phyloP scores from a whole-genome alignment of 345 rosid species.

The Rhizophora mangle region DNA sequence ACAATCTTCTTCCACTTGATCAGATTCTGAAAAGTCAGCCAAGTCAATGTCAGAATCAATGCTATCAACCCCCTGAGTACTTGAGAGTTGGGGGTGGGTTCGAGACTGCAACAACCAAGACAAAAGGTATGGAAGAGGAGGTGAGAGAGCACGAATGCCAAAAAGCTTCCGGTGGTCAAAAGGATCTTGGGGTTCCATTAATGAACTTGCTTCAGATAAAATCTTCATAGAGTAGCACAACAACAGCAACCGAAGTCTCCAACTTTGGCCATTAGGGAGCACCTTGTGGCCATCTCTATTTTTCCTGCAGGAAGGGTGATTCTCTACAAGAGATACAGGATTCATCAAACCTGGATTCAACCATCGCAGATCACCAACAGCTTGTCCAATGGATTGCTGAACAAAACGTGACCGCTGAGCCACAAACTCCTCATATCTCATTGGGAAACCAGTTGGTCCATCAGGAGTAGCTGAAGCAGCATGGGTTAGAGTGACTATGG shows the following conservation, averaged over 20 bases:
- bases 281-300: conserved; percentile 85
- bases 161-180: conserved; percentile 76
- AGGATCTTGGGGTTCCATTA: conserved; percentile 75
- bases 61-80: conserved; percentile 77
- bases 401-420: conserved; percentile 91
- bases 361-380: conserved; percentile 82
- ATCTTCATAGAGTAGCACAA: conserved; percentile 81
- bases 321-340: conserved; percentile 91
- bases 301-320: conserved; percentile 80
- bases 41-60: conserved; percentile 78
- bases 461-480: conserved; percentile 98
- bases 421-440: conserved; percentile 84
- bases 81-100: conserved; percentile 67
- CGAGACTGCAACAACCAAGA: conserved; percentile 97
- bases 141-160: conserved; percentile 78
- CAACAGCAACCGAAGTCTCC: conserved; percentile 80
- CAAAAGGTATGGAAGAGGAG: conserved; percentile 83
- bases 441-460: conserved; percentile 82
- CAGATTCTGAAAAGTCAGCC: conserved; percentile 73
- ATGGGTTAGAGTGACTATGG: conserved; percentile 84
- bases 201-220: conserved; percentile 72
- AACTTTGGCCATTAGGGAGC: conserved; percentile 85
- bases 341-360: conserved; percentile 90
- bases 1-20: conserved; percentile 77
- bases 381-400: conserved; percentile 91